Evolutionary conservation across 495 filamentous ascomycete genomes (phyloP), one percentile per base, ranked within the genome.

Genomic region (Hypoxylon crocopeplum): DNA sequence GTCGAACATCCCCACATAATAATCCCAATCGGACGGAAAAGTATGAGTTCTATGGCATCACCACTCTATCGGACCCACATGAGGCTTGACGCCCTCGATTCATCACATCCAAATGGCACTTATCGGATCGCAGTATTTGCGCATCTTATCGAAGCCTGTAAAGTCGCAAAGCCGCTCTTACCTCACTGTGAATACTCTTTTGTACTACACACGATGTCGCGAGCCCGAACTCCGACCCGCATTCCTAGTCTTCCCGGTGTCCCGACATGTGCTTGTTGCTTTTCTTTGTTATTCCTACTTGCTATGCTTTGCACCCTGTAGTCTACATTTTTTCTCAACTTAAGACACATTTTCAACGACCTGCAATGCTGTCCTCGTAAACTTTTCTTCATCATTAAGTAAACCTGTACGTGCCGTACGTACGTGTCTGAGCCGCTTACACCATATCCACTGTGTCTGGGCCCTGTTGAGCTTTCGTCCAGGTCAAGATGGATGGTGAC

Each of bases 161-260:
- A 21, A 40, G 34, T 13, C 15, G 34, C 34, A 37, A 15, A 7
- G n/a, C 25, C 22, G 48, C 36, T 5, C 48, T 27, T 19, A 20
- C 30, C 13, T 17, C 16, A 41, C n/a, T 41, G 38, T 19, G 3
- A 12, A 24, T 41, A 16, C 11, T 38, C 13, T 21, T 25, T 46
- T 34, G 53, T 45, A 2, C 1, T 48, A 52, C 46, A 57, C 10
- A 33, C 12, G 5, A 52, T 50, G 25, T 55, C 54, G 48, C 39
- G 27, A 38, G 50, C 39, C 61, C 61, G 61, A 64, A 51, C 36
- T 29, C 61, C 61, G 61, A 64, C 7, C 10, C 49, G 45, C 49
- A 46, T 29, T 52, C 39, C 34, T 5, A 46, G 39, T 24, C 42
- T 15, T 17, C 3, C 44, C 54, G 29, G 61, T 37, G n/a, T 45